phyloP scores from a whole-genome alignment of 2,329 filamentous ascomycete species.

The Penicillium sp. region DNA sequence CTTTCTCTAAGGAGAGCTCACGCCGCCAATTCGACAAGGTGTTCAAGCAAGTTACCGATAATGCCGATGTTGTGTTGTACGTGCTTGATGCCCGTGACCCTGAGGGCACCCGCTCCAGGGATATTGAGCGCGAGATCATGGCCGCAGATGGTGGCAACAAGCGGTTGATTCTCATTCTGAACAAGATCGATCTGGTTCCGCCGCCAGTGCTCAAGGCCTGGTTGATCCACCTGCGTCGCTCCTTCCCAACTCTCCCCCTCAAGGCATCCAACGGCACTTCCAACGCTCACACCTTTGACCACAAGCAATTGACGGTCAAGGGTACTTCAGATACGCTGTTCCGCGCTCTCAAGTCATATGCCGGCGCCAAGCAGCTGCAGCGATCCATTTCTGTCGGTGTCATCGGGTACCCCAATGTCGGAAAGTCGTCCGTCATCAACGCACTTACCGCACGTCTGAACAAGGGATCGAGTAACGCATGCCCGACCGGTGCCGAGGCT shows the following conservation, averaged over 20 bases:
- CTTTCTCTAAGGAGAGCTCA: slow-evolving; percentile 58
- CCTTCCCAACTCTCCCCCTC: slow-evolving; percentile 87
- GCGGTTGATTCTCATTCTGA: slow-evolving; percentile 84
- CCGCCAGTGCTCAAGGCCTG: slow-evolving; percentile 78
- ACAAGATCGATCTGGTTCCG: slow-evolving; percentile 93
- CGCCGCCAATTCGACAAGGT: slow-evolving; percentile 91
- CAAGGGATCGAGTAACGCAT: slow-evolving; percentile 63
- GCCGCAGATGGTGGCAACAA: slow-evolving; percentile 80
- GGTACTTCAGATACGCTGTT: slow-evolving; percentile 82
- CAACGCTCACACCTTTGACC: slow-evolving; percentile 88
- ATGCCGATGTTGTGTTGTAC: slow-evolving; percentile 87
- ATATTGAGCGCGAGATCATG: slow-evolving; percentile 89
- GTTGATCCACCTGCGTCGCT: slow-evolving; percentile 79
- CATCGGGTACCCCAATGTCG: slow-evolving; percentile 93
- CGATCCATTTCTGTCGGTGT: slow-evolving; percentile 87
- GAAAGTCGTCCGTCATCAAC: slow-evolving; percentile 96
- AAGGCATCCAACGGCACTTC: slow-evolving; percentile 78
- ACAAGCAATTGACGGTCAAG: slow-evolving; percentile 83
- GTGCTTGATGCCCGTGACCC: slow-evolving; percentile 91
- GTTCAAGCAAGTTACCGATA: slow-evolving; percentile 88
- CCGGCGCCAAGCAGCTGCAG: slow-evolving; percentile 79
- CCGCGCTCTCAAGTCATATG: slow-evolving; percentile 85
- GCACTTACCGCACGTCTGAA: slow-evolving; percentile 76
- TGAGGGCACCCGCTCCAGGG: slow-evolving; percentile 83
- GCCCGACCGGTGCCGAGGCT: slow-evolving; percentile 85